Evolutionary conservation across 129 eudicot genomes (phyloP), one percentile per base, ranked within the genome.

Genomic region (Artemisia tridentata): DNA sequence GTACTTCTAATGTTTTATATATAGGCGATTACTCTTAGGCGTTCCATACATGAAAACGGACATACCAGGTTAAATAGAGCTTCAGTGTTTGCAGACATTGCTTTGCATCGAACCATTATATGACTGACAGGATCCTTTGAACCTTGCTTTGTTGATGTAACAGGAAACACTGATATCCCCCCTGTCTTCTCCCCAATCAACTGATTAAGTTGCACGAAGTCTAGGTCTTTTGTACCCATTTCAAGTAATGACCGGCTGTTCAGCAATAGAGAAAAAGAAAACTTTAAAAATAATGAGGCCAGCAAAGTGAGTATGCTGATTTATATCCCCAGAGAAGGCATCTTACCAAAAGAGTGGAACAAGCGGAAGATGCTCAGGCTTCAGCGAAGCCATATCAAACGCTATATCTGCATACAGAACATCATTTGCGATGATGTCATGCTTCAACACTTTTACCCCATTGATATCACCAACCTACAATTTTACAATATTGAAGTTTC

Each of bases 281-380:
- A 19, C 7, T 19, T 38, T 38, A 38, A 38, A 29, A 38, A 7
- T 38, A 7, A 7, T 7, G 45, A 38, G 45, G 45, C 11, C 45
- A 7, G 8, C 45, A 38, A 38, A 38, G 11, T 38, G 45, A 7
- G 45, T 38, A 38, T 8, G 45, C 10, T 38, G 45, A 38, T 7
- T 38, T 38, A 38, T 38, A 38, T 38, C 45, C 45, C 45, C 10
- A 8, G 45, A 8, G 85, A 84, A 92, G 80, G 29, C 47, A 77
- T 74, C 96, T 95, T 81, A 95, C 99, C 99, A 95, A 81, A 95
- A 95, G 57, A 95, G 81, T 54, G 99, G 99, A 72, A 90, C 96
- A 72, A 95, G 76, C 50, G 97, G 96, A 75, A 95, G 96, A 72
- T 90, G 97, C 75, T 90, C 99, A 79, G 84, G 95, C 85, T 95